Base-by-base conservation (phyloP, 139 green algal genomes). In the Volvox africanus region DNA sequence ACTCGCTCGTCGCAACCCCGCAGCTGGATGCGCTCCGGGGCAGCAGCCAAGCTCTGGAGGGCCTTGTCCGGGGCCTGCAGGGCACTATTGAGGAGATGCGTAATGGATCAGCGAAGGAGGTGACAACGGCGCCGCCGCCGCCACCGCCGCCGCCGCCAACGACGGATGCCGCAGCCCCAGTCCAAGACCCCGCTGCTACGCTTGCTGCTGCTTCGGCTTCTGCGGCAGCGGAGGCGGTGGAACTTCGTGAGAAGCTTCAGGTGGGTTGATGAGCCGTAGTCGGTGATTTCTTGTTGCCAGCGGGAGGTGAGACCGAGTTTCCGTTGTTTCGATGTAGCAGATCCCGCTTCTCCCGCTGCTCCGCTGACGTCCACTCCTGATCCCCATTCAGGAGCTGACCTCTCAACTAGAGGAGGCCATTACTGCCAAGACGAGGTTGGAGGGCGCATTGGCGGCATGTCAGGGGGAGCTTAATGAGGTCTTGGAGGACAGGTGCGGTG, bases 401-500 rank as follows among this genome's bases (percentile, higher is more conserved):
- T 24, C 26, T 14, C 82, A 81, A 79, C 19, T 87, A 44, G 91
- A 78, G 36, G 91, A 88, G 21, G 69, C 67, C 55, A 17, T 17
- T 0, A 61, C 86, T 0, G 32, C 55, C 21, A 62, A 65, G 67
- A 68, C 78, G 44, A 78, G 75, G 18, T 77, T 93, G 86, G 86
- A 91, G 33, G 79, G 37, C 26, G 77, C 86, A 35, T 26, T 81
- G 32, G 5, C 24, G 30, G 28, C 78, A 0, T 89, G 76, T 26
- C 86, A 91, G 62, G 33, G 68, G 62, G 91, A 93, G 78, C 91
- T 93, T 0, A 91, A 93, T 33, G 65, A 78, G 2, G 79, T 93
- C 61, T 68, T 93, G 50, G 91, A 93, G 86, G 91, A 93, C 44
- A 85, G 86, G 86, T 90, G 55, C 24, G 73, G 80, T 30, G 65